A percentile compares a stretch with the other conserved stretches of the same genome.
Evolutionary conservation across 495 filamentous ascomycete species (phyloP).

Genomic region (Talaromyces thailandensis): DNA sequence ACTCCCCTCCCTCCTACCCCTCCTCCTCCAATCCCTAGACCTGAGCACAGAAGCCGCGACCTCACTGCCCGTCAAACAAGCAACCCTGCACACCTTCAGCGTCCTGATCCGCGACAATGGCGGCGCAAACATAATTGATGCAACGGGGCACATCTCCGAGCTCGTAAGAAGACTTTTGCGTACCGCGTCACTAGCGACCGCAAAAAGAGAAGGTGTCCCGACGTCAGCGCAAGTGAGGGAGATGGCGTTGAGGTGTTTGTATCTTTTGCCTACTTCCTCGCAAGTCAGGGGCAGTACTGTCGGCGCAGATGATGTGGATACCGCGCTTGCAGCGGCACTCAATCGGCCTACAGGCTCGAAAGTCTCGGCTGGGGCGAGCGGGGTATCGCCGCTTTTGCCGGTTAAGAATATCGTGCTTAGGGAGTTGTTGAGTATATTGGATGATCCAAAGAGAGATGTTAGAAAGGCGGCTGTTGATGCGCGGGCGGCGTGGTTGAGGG

Average conservation of each 20-base stretch:
- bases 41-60: slow-evolving; percentile 30
- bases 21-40: slow-evolving; percentile 66
- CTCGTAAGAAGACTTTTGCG: slow-evolving; percentile 51
- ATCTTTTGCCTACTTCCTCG: slow-evolving; percentile 38
- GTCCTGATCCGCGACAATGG: slow-evolving; percentile 52
- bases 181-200: slow-evolving; percentile 19
- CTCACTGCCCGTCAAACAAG: slow-evolving; percentile 45
- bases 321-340: neutral
- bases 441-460: slow-evolving; percentile 61
- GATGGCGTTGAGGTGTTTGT: slow-evolving; percentile 47
- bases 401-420: slow-evolving; percentile 48
- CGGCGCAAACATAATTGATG: slow-evolving; percentile 26
- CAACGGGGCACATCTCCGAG: slow-evolving; percentile 52
- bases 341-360: slow-evolving; percentile 10
- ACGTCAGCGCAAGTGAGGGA: slow-evolving; percentile 35
- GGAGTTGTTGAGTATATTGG: slow-evolving; percentile 43
- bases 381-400: slow-evolving; percentile 43
- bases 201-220: neutral
- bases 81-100: slow-evolving; percentile 53
- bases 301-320: neutral
- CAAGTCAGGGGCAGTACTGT: neutral
- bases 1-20: slow-evolving; percentile 49
- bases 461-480: slow-evolving; percentile 62
- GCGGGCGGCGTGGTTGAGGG: slow-evolving; percentile 51
- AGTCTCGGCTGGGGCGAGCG: slow-evolving; percentile 15